These are phyloP conservation scores for Claviceps citrina DNA, from an alignment of 2,329 filamentous ascomycete genomes.

Conservation along the genomic window DNA sequence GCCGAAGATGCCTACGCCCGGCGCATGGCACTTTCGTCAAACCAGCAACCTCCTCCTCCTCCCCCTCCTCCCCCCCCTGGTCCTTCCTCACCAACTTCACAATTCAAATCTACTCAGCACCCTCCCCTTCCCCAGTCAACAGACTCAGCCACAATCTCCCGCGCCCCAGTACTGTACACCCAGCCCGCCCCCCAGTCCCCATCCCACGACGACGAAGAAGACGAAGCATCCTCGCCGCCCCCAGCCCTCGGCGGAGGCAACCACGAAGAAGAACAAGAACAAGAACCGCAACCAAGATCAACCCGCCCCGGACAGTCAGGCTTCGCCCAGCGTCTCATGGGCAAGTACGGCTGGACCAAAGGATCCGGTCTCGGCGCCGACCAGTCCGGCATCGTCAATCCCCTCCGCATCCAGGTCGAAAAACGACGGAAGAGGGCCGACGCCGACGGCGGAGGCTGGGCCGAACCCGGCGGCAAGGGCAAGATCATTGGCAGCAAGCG, in stretches of 20 bases:
- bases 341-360: conserved; percentile 85
- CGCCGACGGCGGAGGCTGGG: conserved; percentile 64
- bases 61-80: conserved; percentile 19
- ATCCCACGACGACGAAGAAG: conserved; percentile 22
- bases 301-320: conserved; percentile 63
- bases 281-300: conserved; percentile 33
- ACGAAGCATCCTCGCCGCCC: conserved; percentile 26
- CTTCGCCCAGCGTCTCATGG: conserved; percentile 78
- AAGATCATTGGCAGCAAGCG: conserved; percentile 68
- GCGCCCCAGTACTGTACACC: conserved; percentile 61
- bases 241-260: conserved; percentile 31
- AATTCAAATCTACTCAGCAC: conserved; percentile 20
- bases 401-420: conserved; percentile 69
- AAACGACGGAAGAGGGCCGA: conserved; percentile 69
- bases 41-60: conserved; percentile 19
- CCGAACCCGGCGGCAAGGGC: conserved; percentile 51
- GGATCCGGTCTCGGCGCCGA: conserved; percentile 76
- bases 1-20: conserved; percentile 56
- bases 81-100: conserved; percentile 13
- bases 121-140: conserved; percentile 26
- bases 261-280: conserved; percentile 17
- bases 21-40: conserved; percentile 42
- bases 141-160: conserved; percentile 50
- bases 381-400: conserved; percentile 68
- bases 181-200: conserved; percentile 11